These are phyloP conservation scores for Flagelloscypha sp. DNA, from an alignment of 768 basidiomycete genomes.

Conservation along the genomic window DNA sequence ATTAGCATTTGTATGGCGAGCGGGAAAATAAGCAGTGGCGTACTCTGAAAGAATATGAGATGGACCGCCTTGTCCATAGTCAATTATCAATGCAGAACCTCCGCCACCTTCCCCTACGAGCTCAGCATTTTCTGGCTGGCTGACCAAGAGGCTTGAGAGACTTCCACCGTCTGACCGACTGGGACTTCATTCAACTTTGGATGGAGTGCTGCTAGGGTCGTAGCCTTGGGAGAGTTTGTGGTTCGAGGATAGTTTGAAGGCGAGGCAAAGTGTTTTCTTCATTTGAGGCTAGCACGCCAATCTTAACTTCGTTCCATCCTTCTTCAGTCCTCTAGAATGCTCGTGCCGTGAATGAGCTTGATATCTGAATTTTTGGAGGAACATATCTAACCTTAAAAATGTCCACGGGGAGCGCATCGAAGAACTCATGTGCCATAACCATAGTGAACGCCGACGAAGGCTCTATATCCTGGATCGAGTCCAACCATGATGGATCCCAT, in stretches of 20 bases:
- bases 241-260: constrained; percentile 64
- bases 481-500: constrained; percentile 58
- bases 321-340: constrained; percentile 54
- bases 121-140: too few species aligned
- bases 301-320: constrained; percentile 83
- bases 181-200: constrained; percentile 63
- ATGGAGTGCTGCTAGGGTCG: too few species aligned
- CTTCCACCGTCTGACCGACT: constrained; percentile 68
- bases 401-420: constrained; percentile 92
- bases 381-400: constrained; percentile 67
- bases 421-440: constrained; percentile 93
- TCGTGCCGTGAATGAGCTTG: background rate
- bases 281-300: constrained; percentile 44
- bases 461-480: constrained; percentile 61
- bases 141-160: constrained; percentile 47
- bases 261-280: constrained; percentile 19
- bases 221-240: constrained; percentile 52
- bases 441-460: constrained; percentile 58
- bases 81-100: constrained; percentile 73
- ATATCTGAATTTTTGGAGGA: too few species aligned
- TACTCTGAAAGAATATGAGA: constrained; percentile 78
- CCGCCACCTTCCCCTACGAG: too few species aligned
- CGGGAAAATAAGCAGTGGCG: too few species aligned
- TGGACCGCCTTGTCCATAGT: constrained; percentile 74
- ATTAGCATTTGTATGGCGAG: background rate